Evolutionary conservation across 495 filamentous ascomycete genomes (phyloP).

Genomic region (Daldinia vernicosa): DNA sequence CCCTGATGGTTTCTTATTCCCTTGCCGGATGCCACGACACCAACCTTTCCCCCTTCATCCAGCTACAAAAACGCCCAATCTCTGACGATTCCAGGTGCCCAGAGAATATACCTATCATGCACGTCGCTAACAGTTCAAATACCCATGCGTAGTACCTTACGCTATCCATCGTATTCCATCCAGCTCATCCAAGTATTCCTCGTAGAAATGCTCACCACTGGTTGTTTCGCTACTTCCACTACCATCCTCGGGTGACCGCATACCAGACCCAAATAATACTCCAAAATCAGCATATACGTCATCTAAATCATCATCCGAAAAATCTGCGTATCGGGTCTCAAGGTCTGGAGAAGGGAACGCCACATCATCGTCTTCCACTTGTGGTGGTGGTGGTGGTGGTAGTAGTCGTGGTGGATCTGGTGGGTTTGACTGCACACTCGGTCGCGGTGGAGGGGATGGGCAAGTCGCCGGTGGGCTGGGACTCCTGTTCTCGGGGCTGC

Average conservation of each 20-base stretch:
- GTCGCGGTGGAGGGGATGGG: not conserved
- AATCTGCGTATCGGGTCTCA: slow-evolving; percentile 54
- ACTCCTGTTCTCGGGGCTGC: not conserved
- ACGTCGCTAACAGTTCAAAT: not conserved
- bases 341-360: slow-evolving; percentile 56
- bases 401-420: slow-evolving; percentile 5
- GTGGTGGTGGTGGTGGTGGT: not conserved
- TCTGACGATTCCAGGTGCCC: not conserved
- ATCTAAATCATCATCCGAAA: slow-evolving; percentile 51
- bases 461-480: not conserved
- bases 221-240: slow-evolving; percentile 7
- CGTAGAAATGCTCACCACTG: slow-evolving; percentile 44
- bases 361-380: slow-evolving; percentile 43
- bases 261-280: slow-evolving; percentile 52
- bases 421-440: not conserved
- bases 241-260: slow-evolving; percentile 32
- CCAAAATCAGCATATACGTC: slow-evolving; percentile 61
- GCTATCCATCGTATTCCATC: slow-evolving; percentile 54
- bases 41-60: not conserved
- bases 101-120: not conserved
- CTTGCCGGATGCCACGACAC: not conserved
- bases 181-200: slow-evolving; percentile 57
- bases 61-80: slow-evolving; percentile 9
- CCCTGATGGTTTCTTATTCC: not conserved
- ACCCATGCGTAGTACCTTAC: slow-evolving; percentile 9